Evolutionary conservation across 495 filamentous ascomycete genomes (phyloP), one percentile per base, ranked within the genome.

Genomic region (Neurospora hispaniola): DNA sequence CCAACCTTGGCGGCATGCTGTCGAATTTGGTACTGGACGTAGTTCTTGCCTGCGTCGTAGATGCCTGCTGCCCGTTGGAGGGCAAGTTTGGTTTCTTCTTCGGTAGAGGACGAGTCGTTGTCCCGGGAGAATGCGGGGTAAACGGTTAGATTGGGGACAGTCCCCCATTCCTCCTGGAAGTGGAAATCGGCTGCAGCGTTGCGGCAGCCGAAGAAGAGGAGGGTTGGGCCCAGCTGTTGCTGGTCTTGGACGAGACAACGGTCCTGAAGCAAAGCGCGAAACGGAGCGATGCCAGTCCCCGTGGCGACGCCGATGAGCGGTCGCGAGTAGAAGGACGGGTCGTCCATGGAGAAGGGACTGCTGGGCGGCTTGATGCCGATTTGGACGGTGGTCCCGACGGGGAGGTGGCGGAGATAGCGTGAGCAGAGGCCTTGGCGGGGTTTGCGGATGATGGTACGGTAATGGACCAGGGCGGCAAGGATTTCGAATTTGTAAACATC

Each of bases 241-340:
- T 83, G 75, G 2, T 73, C 62, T 9, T 77, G 69, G 14, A 44
- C 73, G 5, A 41, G 35, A 6, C 27, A 42, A 42, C 92, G 85
- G 74, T 97, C 90, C 84, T 91, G 90, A 20, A 96, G 84, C 72
- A 98, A 84, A 2, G 92, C 88, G 1, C 94, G 88, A 78, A 97
- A 90, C 0, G 96, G 96, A 1, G 96, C 96, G 40, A 99, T 83
- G 10, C 96, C 96, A 0, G 96, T 99, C 12, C 96, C 96, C 0
- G 96, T 91, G 3, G 90, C 94, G 44, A 99, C 88, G 79, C 97
- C 89, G 43, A 99, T 82, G 2, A 93, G 84, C 2, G 96, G 92
- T 66, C 79, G 72, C 70, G 66, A 39, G 18, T 75, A 70, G 10
- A 72, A 70, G 1, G 42, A 35, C 2, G 31, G 16, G 14, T 73